Conservation (phyloP, 2,329 filamentous ascomycete genomes). For the Colletotrichum noveboracense region DNA sequence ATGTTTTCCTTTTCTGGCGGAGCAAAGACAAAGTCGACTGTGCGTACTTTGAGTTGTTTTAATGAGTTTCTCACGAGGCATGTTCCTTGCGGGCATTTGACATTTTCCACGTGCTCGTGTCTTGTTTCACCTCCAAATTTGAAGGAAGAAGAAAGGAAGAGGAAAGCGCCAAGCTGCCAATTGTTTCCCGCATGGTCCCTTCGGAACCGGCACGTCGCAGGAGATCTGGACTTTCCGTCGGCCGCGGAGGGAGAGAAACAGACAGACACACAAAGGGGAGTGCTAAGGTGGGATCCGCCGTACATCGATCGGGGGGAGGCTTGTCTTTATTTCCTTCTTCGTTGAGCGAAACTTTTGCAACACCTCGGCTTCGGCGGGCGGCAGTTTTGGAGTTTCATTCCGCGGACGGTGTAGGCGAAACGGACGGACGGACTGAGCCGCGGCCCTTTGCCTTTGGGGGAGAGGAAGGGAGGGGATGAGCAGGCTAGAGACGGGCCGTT, state of each 20-base stretch:
- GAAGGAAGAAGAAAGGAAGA: neutral
- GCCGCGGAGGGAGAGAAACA: neutral
- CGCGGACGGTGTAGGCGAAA: neutral
- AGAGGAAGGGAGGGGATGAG: neutral
- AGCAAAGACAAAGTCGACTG: neutral
- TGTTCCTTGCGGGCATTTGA: neutral
- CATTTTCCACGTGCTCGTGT: slow-evolving; percentile 1
- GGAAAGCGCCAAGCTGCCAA: neutral
- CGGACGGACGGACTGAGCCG: neutral
- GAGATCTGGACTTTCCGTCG: neutral
- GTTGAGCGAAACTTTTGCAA: neutral
- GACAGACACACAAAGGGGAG: neutral
- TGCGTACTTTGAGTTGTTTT: neutral
- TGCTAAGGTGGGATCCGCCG: neutral
- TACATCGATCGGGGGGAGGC: neutral
- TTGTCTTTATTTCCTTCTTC: neutral
- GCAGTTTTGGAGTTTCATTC: neutral
- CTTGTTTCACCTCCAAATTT: neutral
- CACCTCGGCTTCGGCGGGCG: neutral
- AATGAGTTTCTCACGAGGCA: neutral
- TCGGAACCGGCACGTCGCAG: neutral
- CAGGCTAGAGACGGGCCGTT: neutral
- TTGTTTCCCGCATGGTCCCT: neutral
- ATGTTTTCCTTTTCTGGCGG: neutral
- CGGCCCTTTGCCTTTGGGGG: neutral